Conservation (phyloP, 495 filamentous ascomycete genomes). For the Xylaria flabelliformis region DNA sequence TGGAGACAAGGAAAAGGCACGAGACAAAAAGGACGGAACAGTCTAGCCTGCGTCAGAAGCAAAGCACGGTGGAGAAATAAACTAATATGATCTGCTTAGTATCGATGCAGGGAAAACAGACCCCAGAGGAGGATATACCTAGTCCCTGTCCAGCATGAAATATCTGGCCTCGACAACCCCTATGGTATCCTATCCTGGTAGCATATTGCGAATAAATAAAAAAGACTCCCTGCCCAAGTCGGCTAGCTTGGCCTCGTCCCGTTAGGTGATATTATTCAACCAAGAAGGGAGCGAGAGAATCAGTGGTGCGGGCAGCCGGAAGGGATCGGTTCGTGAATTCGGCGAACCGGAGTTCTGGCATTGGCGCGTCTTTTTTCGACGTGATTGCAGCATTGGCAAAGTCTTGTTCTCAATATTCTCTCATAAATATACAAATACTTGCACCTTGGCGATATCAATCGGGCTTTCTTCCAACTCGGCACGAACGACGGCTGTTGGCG, state of each 20-base stretch:
- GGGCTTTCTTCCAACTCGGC: not conserved
- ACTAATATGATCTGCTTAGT: not conserved
- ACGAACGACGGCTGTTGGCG: not conserved
- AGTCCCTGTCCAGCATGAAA: not conserved
- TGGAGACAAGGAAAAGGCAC: slow-evolving; percentile 11
- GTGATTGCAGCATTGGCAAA: not conserved
- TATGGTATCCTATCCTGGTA: not conserved
- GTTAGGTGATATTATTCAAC: not conserved
- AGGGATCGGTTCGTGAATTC: not conserved
- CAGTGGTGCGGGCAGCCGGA: slow-evolving; percentile 17
- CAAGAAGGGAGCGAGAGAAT: not conserved
- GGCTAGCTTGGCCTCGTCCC: not conserved
- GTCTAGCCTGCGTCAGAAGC: slow-evolving; percentile 10
- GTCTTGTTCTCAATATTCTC: not conserved
- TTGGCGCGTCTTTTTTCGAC: slow-evolving; percentile 1
- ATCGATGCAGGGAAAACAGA: not conserved
- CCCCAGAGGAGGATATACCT: not conserved
- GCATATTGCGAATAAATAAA: not conserved
- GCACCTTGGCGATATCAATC: not conserved
- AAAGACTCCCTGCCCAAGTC: not conserved
- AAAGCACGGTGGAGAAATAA: slow-evolving; percentile 5
- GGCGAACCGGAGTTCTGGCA: slow-evolving; percentile 20
- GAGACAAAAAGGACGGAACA: not conserved
- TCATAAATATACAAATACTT: not conserved
- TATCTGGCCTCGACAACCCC: not conserved